Evolutionary conservation across 345 rosid genomes (phyloP).

Genomic region (Arabis hirsuta): DNA sequence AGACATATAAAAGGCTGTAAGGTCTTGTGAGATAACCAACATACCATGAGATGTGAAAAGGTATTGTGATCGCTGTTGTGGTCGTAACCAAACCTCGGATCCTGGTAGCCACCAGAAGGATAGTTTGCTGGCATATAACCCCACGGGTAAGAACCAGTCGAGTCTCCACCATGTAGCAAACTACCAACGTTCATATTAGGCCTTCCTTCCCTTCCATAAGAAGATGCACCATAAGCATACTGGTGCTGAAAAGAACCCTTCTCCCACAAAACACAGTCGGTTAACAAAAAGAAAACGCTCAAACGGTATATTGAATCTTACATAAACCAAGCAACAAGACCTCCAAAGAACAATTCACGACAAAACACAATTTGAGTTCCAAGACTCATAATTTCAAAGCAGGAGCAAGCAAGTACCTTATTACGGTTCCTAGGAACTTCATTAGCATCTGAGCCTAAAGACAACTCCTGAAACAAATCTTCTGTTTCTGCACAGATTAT

Average conservation of each 20-base stretch:
- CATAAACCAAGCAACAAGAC: conserved; percentile 8
- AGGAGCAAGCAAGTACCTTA: conserved; percentile 49
- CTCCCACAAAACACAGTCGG: conserved; percentile 47
- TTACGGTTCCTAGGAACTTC: conserved; percentile 44
- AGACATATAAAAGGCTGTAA: conserved; percentile 6
- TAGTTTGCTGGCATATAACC: conserved; percentile 47
- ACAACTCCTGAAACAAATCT: conserved; percentile 62
- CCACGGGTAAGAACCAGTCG: conserved; percentile 48
- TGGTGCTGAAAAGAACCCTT: conserved; percentile 52
- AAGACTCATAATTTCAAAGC: not conserved
- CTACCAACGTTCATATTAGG: conserved; percentile 28
- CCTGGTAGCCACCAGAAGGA: conserved; percentile 46
- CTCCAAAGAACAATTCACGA: not conserved
- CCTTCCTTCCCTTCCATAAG: conserved; percentile 41
- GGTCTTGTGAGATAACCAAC: conserved; percentile 29
- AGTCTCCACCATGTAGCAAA: conserved; percentile 44
- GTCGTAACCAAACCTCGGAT: conserved; percentile 54
- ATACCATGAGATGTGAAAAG: conserved; percentile 54
- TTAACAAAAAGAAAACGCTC: conserved; percentile 21
- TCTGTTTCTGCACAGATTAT: conserved; percentile 54
- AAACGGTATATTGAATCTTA: not conserved
- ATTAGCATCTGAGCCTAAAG: conserved; percentile 56
- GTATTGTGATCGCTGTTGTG: conserved; percentile 46
- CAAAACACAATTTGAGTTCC: not conserved
- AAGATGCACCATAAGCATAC: conserved; percentile 51